Conservation (phyloP, 2,329 filamentous ascomycete species). For the Fulvia fulva region DNA sequence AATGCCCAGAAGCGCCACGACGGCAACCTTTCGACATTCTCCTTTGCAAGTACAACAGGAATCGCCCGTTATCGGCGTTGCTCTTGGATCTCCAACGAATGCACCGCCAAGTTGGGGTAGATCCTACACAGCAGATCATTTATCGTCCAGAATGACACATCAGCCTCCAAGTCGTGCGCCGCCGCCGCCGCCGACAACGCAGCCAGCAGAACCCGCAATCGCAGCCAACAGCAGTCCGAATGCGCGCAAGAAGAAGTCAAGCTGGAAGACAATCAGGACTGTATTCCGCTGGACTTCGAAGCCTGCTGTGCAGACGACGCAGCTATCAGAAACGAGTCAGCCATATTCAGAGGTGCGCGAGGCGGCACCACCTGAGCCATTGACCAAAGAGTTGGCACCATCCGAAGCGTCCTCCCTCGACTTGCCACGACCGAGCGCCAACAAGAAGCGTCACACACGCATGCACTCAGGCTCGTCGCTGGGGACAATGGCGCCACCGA, state of each 20-base stretch:
- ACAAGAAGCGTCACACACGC: not conserved
- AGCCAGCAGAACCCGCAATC: not conserved
- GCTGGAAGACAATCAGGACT: slow-evolving; percentile 28
- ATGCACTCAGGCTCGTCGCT: not conserved
- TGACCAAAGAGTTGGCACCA: not conserved
- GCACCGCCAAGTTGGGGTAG: slow-evolving; percentile 22
- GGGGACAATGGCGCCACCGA: not conserved
- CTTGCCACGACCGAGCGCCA: not conserved
- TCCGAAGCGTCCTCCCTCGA: slow-evolving; percentile 6
- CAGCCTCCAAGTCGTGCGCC: slow-evolving; percentile 5
- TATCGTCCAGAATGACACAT: slow-evolving; percentile 11
- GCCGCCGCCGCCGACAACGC: slow-evolving; percentile 1
- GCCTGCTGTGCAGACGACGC: not conserved
- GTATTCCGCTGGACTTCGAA: slow-evolving; percentile 25
- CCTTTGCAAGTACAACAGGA: slow-evolving; percentile 8
- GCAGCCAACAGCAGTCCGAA: slow-evolving; percentile 1
- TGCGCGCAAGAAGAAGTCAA: slow-evolving; percentile 25
- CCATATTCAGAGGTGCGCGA: not conserved
- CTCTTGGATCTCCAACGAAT: slow-evolving; percentile 22
- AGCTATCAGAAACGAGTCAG: not conserved
- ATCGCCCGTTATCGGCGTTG: slow-evolving; percentile 20
- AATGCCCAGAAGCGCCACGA: slow-evolving; percentile 19
- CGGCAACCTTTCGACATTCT: slow-evolving; percentile 8
- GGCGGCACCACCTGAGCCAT: not conserved
- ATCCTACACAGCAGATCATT: slow-evolving; percentile 20